Evolutionary conservation across 2,329 filamentous ascomycete species (phyloP), one percentile per base, ranked within the genome.

Genomic region (Fusarium sp.): DNA sequence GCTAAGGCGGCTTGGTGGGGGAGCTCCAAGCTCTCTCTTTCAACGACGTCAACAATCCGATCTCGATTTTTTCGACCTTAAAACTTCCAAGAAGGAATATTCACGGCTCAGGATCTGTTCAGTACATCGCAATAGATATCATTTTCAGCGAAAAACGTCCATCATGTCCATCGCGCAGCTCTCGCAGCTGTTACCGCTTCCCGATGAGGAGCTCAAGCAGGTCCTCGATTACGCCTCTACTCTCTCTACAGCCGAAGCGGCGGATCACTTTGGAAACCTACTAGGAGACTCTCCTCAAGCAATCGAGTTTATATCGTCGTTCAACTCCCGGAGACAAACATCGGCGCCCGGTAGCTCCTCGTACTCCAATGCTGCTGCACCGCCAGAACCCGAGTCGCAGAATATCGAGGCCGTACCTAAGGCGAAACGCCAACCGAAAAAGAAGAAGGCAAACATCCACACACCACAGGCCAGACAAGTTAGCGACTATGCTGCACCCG

Each of bases 261-360:
- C 90, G 53, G 90, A 94, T 44, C 94, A 98, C 80, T 91, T 99
- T 66, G 92, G 90, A 79, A 94, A 96, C 76, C 84, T 99, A 56
- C 87, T 99, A 0, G 96, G 95, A 52, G 94, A 97, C 78, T 94
- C 92, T 9, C 88, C 94, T 3, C 90, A 92, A 73, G 87, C 84
- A 43, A 82, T 94, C 66, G 91, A 94, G 74, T 96, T 94, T 78
- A 90, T 94, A 69, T 89, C 93, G 1, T 91, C 90, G 20, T 95
- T 95, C 78, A 98, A 97, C 78, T 87, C 90, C 5, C 88, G 84
- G 20, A 82, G 88, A 53, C 80, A 84, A 71, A 83, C 84, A 22
- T 83, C 77, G 3, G 62, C 73, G 5, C 45, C 75, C 4, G 30
- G 69, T 12, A 63, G 67, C 6, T 63, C 70, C 10, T 66, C 74